Base-by-base conservation (phyloP, 345 rosid genomes). In the Camelina hispida region DNA sequence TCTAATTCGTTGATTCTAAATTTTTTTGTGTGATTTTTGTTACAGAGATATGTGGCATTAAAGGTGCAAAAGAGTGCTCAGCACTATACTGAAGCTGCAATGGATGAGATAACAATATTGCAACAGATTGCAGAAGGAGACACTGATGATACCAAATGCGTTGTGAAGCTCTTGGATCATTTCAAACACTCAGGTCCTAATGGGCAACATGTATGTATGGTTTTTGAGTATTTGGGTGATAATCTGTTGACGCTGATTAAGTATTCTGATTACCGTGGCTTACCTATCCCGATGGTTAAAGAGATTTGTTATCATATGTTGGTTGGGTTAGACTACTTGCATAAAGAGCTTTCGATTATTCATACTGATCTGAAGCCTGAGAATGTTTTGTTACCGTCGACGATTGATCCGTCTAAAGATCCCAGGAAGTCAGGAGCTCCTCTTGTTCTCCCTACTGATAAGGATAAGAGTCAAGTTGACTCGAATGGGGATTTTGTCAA, bases 351-450 rank as follows among this genome's bases (percentile, higher is more conserved):
- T 28, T 91, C 93, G 0, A 83, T 94, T 44, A 91, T 94, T 68
- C 97, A 94, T 71, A 94, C 98, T 53, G 98, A 94, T 84, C 79
- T 94, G 85, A 94, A 94, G 88, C 97, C 97, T 9, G 97, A 94
- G 77, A 94, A 94, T 60, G 78, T 94, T 48, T 82, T 94, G 82
- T 91, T 91, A 22, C 68, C 82, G 62, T 88, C 97, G 37, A 88
- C 37, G 70, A 85, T 94, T 30, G 95, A 94, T 84, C 89, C 97
- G 0, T 86, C 87, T 40, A 90, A 85, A 78, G 93, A 91, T 84
- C 89, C 89, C 4, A 79, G 72, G 25, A 90, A 83, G 63, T 84
- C 91, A 4, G 89, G 93, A 56, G 83, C 78, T 71, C 84, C 93
- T 37, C 86, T 85, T 32, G 78, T 94, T 68, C 87, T 86, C 74